These are phyloP conservation scores for Vigna angularis DNA, from an alignment of 306 rosid species.

Conservation along the genomic window DNA sequence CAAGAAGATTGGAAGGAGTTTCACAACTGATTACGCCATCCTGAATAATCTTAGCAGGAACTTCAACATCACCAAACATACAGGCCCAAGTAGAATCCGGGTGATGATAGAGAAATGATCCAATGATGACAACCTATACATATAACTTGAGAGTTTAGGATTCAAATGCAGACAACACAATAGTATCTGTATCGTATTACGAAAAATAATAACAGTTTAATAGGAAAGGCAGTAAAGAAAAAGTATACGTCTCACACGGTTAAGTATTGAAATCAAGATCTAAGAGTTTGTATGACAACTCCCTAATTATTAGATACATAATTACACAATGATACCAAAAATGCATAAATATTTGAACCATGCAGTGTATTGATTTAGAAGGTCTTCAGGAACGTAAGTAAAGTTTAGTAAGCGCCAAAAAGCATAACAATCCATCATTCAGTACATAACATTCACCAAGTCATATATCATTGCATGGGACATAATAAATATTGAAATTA, in stretches of 20 bases:
- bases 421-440: constrained; percentile 31
- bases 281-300: constrained; percentile 36
- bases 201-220: constrained; percentile 13
- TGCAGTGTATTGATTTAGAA: constrained; percentile 19
- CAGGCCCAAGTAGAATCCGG: constrained; percentile 79
- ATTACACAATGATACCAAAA: constrained; percentile 7
- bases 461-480: constrained; percentile 36
- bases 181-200: constrained; percentile 38
- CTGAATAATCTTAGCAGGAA: constrained; percentile 83
- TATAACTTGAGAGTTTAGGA: constrained; percentile 43
- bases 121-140: constrained; percentile 79
- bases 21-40: constrained; percentile 79
- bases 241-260: constrained; percentile 7
- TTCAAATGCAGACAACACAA: constrained; percentile 25
- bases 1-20: constrained; percentile 76
- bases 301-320: constrained; percentile 22
- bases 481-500: constrained; percentile 30
- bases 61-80: constrained; percentile 90
- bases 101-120: constrained; percentile 80
- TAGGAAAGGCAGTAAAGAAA: constrained; percentile 1
- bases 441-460: constrained; percentile 27
- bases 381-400: constrained; percentile 34
- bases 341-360: constrained; percentile 36
- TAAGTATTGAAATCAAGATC: constrained; percentile 23
- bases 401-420: constrained; percentile 27